Evolutionary conservation across 768 basidiomycete species (phyloP), one percentile per base, ranked within the genome.

Genomic region (Kwoniella dejecticola): DNA sequence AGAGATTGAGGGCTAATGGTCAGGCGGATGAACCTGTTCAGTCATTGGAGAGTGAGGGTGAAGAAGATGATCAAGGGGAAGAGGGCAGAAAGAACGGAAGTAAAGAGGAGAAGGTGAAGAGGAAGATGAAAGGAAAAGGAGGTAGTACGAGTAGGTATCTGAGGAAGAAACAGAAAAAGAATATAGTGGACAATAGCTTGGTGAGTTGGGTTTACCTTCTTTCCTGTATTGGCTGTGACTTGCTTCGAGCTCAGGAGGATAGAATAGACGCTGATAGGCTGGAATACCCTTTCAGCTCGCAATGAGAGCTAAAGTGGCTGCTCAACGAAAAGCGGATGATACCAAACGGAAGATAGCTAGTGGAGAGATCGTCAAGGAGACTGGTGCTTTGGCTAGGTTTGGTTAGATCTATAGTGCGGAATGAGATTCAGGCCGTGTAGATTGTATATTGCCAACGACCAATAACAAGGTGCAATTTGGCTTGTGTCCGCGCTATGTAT

Each of bases 151-250:
- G 92, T 79, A 82, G 91, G 82, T 86, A 70, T 71, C 78, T 96
- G 64, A 84, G 90, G 71, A 96, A 93, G 82, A 89, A 95, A 79
- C 45, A 47, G 8, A 86, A 91, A 76, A 92, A 94, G 82, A 96
- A 97, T 72, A 90, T 97, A 48, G 85, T 97, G 64, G 93, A 97
- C 76, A 90, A 91, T 36, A 58, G 74, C 21, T 71, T 84, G 78
- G 81, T 84, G 52, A 70, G 81, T 77, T 7, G 36, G 31, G 2
- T n/a, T 26, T 2, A n/a, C 42, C 40, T 27, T 41, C 41, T 42
- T n/a, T 42, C 12, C 7, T 42, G 41, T 8, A 11, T 13, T 42
- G 19, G 15, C 7, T 15, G 33, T 7, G 15, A 36, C 15, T 36
- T 36, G 15, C 15, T 31, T 15, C 24, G 36, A 19, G 50, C 26